phyloP scores from a whole-genome alignment of 2,329 filamentous ascomycete species.

The Simplicillium aogashimaense region DNA sequence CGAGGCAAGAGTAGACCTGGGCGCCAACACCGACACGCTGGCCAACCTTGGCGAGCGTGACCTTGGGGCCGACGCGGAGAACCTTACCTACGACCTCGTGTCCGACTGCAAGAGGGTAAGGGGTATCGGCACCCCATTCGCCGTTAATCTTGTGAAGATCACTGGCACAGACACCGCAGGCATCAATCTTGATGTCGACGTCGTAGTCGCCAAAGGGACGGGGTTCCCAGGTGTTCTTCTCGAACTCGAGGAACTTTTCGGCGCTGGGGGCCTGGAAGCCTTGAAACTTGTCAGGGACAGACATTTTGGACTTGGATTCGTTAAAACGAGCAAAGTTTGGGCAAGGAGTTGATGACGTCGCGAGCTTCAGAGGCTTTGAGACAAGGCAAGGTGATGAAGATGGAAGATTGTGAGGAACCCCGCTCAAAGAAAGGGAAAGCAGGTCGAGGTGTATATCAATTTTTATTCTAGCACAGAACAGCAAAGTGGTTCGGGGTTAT shows the following conservation, averaged over 20 bases:
- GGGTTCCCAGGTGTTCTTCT: slow-evolving; percentile 67
- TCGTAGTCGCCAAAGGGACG: slow-evolving; percentile 84
- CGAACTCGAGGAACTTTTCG: slow-evolving; percentile 47
- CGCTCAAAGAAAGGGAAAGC: too few species aligned
- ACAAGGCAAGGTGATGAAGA: too few species aligned
- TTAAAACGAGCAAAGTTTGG: too few species aligned
- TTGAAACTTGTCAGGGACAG: slow-evolving; percentile 49
- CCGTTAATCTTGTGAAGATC: slow-evolving; percentile 63
- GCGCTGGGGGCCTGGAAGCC: slow-evolving; percentile 49
- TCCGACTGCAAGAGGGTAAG: slow-evolving; percentile 56
- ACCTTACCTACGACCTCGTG: slow-evolving; percentile 66
- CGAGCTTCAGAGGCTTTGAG: too few species aligned
- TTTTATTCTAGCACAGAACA: too few species aligned
- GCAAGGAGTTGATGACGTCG: too few species aligned
- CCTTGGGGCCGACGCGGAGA: slow-evolving; percentile 55
- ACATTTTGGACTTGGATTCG: slow-evolving; percentile 26
- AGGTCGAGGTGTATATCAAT: too few species aligned
- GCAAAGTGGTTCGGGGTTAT: too few species aligned
- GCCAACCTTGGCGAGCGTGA: slow-evolving; percentile 42
- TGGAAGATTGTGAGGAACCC: too few species aligned
- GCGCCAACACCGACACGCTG: slow-evolving; percentile 61
- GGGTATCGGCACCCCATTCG: slow-evolving; percentile 51
- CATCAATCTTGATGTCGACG: slow-evolving; percentile 78
- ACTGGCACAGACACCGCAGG: slow-evolving; percentile 66
- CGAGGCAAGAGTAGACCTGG: slow-evolving; percentile 53